A percentile compares a stretch with the other conserved stretches of the same genome.
These are phyloP conservation scores for Pseudotsuga menziesii DNA, from an alignment of 75 land plant species.

Conservation along the genomic window DNA sequence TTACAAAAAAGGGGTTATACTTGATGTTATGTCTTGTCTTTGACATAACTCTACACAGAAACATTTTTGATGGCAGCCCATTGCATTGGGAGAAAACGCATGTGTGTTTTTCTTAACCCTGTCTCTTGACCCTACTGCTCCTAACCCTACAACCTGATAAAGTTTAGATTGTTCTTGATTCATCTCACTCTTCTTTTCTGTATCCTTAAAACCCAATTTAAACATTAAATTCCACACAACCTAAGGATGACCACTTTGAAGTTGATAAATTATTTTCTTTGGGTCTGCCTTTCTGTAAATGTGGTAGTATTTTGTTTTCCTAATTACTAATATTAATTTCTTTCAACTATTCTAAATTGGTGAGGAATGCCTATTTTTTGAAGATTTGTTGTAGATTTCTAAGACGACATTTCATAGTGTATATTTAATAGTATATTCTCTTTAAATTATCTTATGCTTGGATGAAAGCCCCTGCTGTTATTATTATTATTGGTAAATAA, in stretches of 20 bases:
- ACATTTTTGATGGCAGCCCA: slow-evolving; percentile 80
- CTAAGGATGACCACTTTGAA: slow-evolving; percentile 35
- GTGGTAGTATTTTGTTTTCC: background rate
- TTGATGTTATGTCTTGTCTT: slow-evolving; percentile 18
- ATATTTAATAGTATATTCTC: background rate
- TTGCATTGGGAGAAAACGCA: slow-evolving; percentile 89
- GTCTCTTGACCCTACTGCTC: slow-evolving; percentile 44
- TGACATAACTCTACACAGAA: slow-evolving; percentile 74
- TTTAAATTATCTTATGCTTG: background rate
- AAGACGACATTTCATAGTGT: background rate
- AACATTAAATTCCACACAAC: background rate
- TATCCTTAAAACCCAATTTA: slow-evolving; percentile 7
- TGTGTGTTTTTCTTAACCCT: slow-evolving; percentile 68
- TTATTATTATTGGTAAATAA: background rate
- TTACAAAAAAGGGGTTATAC: slow-evolving; percentile 11
- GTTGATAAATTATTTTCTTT: slow-evolving; percentile 63
- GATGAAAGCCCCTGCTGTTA: background rate
- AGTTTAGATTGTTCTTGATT: slow-evolving; percentile 3
- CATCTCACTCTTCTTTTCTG: slow-evolving; percentile 13
- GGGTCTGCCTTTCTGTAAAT: slow-evolving; percentile 50
- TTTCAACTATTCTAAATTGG: background rate
- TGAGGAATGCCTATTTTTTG: background rate
- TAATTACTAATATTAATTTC: background rate
- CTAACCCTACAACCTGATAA: slow-evolving; percentile 14
- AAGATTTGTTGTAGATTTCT: background rate